Conservation (phyloP, 768 basidiomycete genomes). For the Xanthoconium stramineum region DNA sequence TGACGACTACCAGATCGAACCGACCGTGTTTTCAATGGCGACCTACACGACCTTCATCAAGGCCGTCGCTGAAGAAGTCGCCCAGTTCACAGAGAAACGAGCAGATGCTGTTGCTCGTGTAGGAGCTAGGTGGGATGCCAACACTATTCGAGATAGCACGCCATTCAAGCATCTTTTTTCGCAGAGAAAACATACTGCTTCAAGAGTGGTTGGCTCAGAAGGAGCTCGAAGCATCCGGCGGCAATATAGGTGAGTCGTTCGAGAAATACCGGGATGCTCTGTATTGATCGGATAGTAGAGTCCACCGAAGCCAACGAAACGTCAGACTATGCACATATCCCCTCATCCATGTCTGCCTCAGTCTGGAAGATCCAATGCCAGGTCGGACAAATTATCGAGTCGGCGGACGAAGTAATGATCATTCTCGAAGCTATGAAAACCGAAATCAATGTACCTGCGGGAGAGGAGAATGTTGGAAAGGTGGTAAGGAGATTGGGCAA, state of each 20-base stretch:
- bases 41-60: slow-evolving; percentile 43
- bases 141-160: neutral
- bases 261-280: neutral
- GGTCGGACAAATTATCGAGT: slow-evolving; percentile 40
- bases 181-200: slow-evolving; percentile 43
- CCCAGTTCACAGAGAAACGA: slow-evolving; percentile 41
- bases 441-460: slow-evolving; percentile 48
- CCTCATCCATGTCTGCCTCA: slow-evolving; percentile 41
- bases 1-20: slow-evolving; percentile 40
- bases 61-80: slow-evolving; percentile 41
- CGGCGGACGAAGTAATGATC: slow-evolving; percentile 42
- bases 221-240: slow-evolving; percentile 4
- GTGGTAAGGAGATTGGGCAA: slow-evolving; percentile 38
- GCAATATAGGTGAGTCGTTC: slow-evolving; percentile 2
- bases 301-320: slow-evolving; percentile 2
- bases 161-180: neutral
- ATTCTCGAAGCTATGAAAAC: slow-evolving; percentile 69
- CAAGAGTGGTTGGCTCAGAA: slow-evolving; percentile 40
- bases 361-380: slow-evolving; percentile 50
- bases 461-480: slow-evolving; percentile 44
- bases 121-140: slow-evolving; percentile 37
- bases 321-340: slow-evolving; percentile 8
- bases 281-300: neutral
- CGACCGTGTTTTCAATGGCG: slow-evolving; percentile 49
- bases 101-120: slow-evolving; percentile 34